Base-by-base conservation (phyloP, 441 rosid genomes). In the Rhodomyrtus psidioides region DNA sequence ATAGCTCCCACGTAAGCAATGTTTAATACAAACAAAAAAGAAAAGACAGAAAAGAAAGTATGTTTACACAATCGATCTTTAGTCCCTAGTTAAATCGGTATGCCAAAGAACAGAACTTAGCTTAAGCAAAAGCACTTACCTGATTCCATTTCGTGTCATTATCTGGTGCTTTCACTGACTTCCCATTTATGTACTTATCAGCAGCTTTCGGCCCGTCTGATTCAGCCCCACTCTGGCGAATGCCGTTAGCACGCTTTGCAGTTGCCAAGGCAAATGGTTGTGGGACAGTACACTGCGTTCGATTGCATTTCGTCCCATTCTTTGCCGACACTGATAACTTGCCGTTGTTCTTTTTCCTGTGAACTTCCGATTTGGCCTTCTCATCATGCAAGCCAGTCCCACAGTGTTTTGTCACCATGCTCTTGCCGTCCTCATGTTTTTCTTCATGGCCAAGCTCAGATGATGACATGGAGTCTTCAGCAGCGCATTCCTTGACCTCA, bases 241-340 rank as follows among this genome's bases (percentile, higher is more conserved):
- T 83, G 53, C 91, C 95, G 86, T 89, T 93, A 87, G 99, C 99
- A 89, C 98, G 98, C 90, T 91, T 95, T 90, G 92, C 98, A 84
- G 99, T 96, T 83, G 97, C 99, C 39, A 97, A 91, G 79, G 97
- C 90, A 91, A 97, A 97, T 60, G 98, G 99, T 83, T 92, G 96
- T 26, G 99, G 99, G 92, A 97, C 94, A 8, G 99, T 97, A 91
- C 85, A 95, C 87, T 93, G 96, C 56, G 90, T 89, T 90, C 92
- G 94, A 86, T 88, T 89, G 89, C 85, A 75, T 90, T 92, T 96
- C 51, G 94, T 89, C 85, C 83, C 93, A 74, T 86, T 89, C 86
- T 93, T 94, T 59, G 55, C 57, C 13, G 84, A 85, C 82, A 88
- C 49, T 39, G 51, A 90, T 59, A 90, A 87, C 90, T 91, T 93